phyloP scores from a whole-genome alignment of 805 yeast genomes.

The Tetrapisispora pingtungensis region DNA sequence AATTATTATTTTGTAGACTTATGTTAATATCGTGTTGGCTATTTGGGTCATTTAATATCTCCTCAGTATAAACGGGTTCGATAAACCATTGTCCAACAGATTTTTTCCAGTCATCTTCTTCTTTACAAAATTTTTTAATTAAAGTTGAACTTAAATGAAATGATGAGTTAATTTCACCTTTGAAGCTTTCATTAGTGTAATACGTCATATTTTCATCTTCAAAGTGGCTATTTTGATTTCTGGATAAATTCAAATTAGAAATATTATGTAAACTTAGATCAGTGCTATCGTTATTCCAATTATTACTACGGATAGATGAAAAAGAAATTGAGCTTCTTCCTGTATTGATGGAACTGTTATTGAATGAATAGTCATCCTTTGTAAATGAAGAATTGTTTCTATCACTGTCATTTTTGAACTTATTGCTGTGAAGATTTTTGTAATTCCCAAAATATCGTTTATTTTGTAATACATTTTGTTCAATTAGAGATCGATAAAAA shows the following conservation, averaged over 20 bases:
- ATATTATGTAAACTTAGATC: not conserved
- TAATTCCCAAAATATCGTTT: not conserved
- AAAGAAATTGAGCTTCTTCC: not conserved
- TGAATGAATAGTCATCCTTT: not conserved
- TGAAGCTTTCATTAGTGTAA: not conserved
- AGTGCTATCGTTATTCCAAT: not conserved
- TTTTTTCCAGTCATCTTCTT: conserved; percentile 2
- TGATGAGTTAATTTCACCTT: not conserved
- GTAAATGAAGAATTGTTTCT: not conserved
- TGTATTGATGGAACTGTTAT: not conserved
- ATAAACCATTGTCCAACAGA: conserved; percentile 1
- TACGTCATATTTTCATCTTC: not conserved
- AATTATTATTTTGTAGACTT: not conserved
- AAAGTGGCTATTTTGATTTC: not conserved
- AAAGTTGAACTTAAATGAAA: not conserved
- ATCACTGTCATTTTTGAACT: too few species aligned
- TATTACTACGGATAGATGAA: not conserved
- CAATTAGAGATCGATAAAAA: not conserved
- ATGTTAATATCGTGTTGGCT: not conserved
- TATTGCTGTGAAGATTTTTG: not conserved
- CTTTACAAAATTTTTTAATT: conserved; percentile 1
- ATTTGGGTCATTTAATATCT: not conserved
- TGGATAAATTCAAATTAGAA: not conserved
- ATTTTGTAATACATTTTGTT: not conserved
- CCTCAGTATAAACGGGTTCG: not conserved